Base-by-base conservation (phyloP, 768 basidiomycete species). In the Galerina sulciceps region DNA sequence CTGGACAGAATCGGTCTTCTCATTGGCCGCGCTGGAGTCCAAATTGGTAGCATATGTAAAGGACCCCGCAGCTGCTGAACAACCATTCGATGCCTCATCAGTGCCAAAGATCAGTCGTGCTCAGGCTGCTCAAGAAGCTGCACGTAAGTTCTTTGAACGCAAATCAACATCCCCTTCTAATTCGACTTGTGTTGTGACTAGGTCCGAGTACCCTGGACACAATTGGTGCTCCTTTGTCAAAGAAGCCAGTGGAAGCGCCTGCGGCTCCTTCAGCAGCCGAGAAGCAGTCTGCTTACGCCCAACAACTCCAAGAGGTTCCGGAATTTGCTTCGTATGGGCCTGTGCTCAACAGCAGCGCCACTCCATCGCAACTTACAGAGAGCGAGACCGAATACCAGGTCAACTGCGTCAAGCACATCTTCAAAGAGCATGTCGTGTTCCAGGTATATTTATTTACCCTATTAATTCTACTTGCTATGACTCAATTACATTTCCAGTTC, bases 341-440 rank as follows among this genome's bases (percentile, higher is more conserved):
- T 48, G 86, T 97, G 50, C 80, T 96, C 69, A 94, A 89, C 75
- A 98, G 94, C 81, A 92, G 86, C 62, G 62, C 83, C 37, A 92
- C 87, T 64, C 88, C 90, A 10, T 76, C 82, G 20, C 91, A 90
- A 61, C 86, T 99, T 57, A 99, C 97, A 13, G 97, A 99, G 76
- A 91, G 85, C 67, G 97, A 98, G 76, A 99, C 95, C 4, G 97
- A 99, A 76, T 99, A 99, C 70, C 94, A 97, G 69, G 96, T 98
- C 46, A 87, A 91, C 10, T 93, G 93, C 65, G 93, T 97, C 74
- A 99, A 98, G 77, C 97, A 99, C 73, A 85, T 98, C 57, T 99
- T 94, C 84, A 88, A 87, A 71, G 93, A 94, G 60, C 93, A 98
- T 70, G 73, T 99, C 58, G 96, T 99, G 41, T 99, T 99, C 87